Evolutionary conservation across 441 rosid genomes (phyloP).

Genomic region (Euphorbia corollata): DNA sequence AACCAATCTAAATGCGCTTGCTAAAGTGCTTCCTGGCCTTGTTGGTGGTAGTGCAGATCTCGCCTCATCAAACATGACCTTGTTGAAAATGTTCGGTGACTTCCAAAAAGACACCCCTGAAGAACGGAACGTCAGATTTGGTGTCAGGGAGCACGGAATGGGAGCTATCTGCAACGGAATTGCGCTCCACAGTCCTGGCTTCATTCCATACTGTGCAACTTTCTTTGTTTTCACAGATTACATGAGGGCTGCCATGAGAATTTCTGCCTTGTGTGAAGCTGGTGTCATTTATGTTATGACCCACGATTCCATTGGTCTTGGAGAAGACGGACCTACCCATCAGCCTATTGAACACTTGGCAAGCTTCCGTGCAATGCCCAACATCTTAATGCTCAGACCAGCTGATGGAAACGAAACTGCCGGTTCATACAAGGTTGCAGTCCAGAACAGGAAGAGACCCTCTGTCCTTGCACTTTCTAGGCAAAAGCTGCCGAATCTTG

Average conservation of each 20-base stretch:
- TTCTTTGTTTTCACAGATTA: constrained; percentile 94
- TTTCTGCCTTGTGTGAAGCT: constrained; percentile 66
- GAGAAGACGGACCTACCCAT: constrained; percentile 95
- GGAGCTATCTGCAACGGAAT: constrained; percentile 84
- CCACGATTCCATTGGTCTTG: constrained; percentile 91
- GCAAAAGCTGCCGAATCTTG: constrained; percentile 69
- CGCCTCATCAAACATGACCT: constrained; percentile 89
- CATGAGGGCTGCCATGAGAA: constrained; percentile 86
- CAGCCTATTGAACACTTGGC: constrained; percentile 90
- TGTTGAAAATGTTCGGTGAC: constrained; percentile 74
- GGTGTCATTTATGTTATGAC: constrained; percentile 89
- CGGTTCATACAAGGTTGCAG: constrained; percentile 72
- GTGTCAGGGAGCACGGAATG: constrained; percentile 89
- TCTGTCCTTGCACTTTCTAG: constrained; percentile 76
- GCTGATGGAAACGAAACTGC: constrained; percentile 92
- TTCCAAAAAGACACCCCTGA: constrained; percentile 79
- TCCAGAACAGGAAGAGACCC: constrained; percentile 62
- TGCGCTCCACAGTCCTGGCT: constrained; percentile 67
- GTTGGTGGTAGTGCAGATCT: constrained; percentile 92
- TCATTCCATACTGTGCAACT: constrained; percentile 82
- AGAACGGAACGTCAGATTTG: constrained; percentile 77
- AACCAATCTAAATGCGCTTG: constrained; percentile 68
- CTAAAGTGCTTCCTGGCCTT: constrained; percentile 63
- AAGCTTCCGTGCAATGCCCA: constrained; percentile 96
- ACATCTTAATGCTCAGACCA: constrained; percentile 78